Evolutionary conservation across 2,329 filamentous ascomycete genomes (phyloP), one percentile per base, ranked within the genome.

Genomic region (Ophiognomonia clavigignenti-juglandacearum): DNA sequence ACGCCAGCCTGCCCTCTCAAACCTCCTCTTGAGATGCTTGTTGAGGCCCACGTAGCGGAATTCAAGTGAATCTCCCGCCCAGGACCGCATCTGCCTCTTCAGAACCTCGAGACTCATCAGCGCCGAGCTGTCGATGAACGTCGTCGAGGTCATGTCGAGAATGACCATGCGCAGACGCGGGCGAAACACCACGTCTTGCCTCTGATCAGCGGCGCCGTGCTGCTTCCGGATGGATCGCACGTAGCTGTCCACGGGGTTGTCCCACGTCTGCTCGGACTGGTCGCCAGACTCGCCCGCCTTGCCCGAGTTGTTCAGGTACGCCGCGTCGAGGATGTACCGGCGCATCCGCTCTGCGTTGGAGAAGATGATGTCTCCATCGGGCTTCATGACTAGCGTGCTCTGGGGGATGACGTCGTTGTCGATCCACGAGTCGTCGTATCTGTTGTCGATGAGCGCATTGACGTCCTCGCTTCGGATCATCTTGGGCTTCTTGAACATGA

Each of bases 61-160:
- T 26, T 47, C 45, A 8, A 43, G 18, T 14, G 22, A 32, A 6
- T 43, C 39, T 5, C 45, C 45, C 4, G 45, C 45, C 45, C 45
- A 47, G 18, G 42, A 32, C 7, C 45, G 45, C 24, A 47, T 3
- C 34, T 47, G 39, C n/a, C 20, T 37, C 45, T 47, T 47, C 39
- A 47, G 26, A 14, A 43, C 35, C 39, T 47, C 45, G 18, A 47
- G 26, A 4, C 36, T 66, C 20, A 64, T 62, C 9, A 61, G 61
- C 31, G 62, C 66, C 14, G 67, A 67, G 2, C 62, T 62, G 1
- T 63, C 64, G 11, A 61, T 56, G 40, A 67, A 69, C 32, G 65
- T 61, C n/a, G 52, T 64, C 14, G 60, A 57, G 6, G 60, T 56
- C 27, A 56, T 61, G 16, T 59, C 57, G 19, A 47, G 31, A 11